Base-by-base conservation (phyloP, 192 early-diverging fungal species). In the Coemansia sp. region DNA sequence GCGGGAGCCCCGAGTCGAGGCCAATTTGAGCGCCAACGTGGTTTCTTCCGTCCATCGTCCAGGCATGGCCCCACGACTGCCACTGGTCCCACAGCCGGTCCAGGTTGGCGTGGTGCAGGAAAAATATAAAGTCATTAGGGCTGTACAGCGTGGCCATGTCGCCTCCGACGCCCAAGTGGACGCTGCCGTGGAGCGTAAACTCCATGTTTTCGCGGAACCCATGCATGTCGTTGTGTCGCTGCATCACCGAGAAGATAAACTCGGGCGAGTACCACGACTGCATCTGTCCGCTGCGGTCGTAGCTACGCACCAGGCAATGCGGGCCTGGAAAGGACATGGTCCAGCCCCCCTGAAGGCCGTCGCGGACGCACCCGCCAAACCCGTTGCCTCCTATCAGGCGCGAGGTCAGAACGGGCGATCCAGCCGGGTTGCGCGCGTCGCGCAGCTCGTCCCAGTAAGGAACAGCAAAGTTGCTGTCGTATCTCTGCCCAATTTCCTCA, bases 361-460 rank as follows among this genome's bases (percentile, higher is more conserved):
- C 68, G n/a, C 46, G 34, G 21, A 77, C 60, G 37, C 78, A 80
- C 21, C 56, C 33, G 65, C 68, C 73, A 50, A 66, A 69, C 6
- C 68, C 58, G 34, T 68, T 73, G 9, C 78, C 73, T 13, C 68
- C 72, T 10, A 76, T 42, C 8, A 67, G 56, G 30, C 61, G 53
- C 9, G 65, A 14, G 17, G 17, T 47, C 23, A 71, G 59, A n/a
- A 78, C 65, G 3, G 52, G 57, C 22, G 77, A 73, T 15, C 55
- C 53, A 0, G 80, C 68, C 3, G 80, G 74, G 46, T 51, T 56
- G 49, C 65, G 70, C 27, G 76, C 78, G 54, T 80, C 80, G 17
- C 59, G 62, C 2, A 77, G 58, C 81, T 80, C 83, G 29, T 86
- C 85, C 81, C 81, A 84, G 67, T 68, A 84, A 1, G 83, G 80